Base-by-base conservation (phyloP, 495 filamentous ascomycete genomes). In the Annulohypoxylon moriforme region DNA sequence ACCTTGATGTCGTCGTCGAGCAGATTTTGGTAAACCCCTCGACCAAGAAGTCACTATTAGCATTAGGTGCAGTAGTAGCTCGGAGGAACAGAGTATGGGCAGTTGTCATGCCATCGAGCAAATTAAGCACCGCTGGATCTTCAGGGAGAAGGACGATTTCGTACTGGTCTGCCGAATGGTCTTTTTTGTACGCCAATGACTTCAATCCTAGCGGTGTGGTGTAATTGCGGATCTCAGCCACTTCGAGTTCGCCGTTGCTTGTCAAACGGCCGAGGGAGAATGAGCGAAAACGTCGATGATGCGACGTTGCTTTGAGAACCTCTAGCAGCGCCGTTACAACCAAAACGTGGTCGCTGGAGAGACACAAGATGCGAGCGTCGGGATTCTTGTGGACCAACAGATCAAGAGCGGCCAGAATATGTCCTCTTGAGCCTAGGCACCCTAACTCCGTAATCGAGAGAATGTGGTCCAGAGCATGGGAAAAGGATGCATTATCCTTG, bases 381-480 rank as follows among this genome's bases (percentile, higher is more conserved):
- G 73, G 72, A 20, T 67, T 66, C 42, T 71, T 74, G 56, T 74
- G 73, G 14, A 50, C 56, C 5, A 74, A 29, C 20, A 76, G 66
- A 47, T 67, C 66, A 16, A 74, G 33, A 4, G 52, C 22, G 55
- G 61, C 70, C 8, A 49, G 46, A 52, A 58, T 38, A 61, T 49
- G 56, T 44, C 9, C 33, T 60, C 53, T 27, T 14, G 52, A 20
- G 22, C 57, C 57, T 18, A 60, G n/a, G 3, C 38, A 9, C 7
- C 36, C 22, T 25, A 60, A 24, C 22, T 46, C 57, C 4, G 36
- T 16, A 18, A 44, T 46, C 16, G 57, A 60, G 9, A 60, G 13
- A 8, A 46, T 27, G 14, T n/a, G 38, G 11, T 46, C 57, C 7
- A 46, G 36, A 9, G 20, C 57, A 18, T 25, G 7, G 5, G 57